phyloP scores from a whole-genome alignment of 148 eudicot species.

The Rhododendron molle region DNA sequence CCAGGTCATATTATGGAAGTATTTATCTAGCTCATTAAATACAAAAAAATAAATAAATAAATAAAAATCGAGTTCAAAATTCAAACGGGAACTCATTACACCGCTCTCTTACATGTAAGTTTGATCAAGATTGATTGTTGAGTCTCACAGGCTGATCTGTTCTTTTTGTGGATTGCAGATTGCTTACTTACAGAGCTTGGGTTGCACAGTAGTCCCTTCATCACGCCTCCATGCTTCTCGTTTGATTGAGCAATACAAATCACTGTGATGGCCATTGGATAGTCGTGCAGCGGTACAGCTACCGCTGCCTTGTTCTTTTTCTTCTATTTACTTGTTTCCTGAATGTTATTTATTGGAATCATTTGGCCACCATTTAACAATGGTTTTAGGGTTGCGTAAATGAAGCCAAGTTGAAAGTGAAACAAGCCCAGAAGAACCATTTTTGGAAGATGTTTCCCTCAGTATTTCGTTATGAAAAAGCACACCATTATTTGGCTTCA shows the following conservation, averaged over 20 bases:
- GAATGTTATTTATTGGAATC: not conserved
- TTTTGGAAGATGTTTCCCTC: not conserved
- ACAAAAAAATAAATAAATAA: too few species aligned
- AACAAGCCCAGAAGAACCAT: not conserved
- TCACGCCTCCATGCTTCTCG: slow-evolving; percentile 87
- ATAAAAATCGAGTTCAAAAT: too few species aligned
- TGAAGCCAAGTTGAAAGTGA: not conserved
- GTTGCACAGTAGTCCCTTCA: slow-evolving; percentile 74
- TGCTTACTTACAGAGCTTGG: slow-evolving; percentile 63
- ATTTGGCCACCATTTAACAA: not conserved
- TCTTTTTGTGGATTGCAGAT: slow-evolving; percentile 40
- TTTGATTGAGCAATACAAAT: slow-evolving; percentile 75
- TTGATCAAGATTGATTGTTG: not conserved
- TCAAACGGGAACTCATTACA: too few species aligned
- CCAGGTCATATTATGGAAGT: too few species aligned
- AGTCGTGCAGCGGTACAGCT: not conserved
- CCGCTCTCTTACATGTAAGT: not conserved
- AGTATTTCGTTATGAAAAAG: not conserved
- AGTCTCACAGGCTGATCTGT: not conserved
- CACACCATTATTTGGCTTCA: not conserved
- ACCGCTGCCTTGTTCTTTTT: not conserved
- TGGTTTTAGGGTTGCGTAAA: not conserved
- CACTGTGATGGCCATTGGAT: slow-evolving; percentile 27
- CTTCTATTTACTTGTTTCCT: not conserved
- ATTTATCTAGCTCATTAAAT: too few species aligned